These are phyloP conservation scores for Fusarium longipes DNA, from an alignment of 2,329 filamentous ascomycete species.

Conservation along the genomic window DNA sequence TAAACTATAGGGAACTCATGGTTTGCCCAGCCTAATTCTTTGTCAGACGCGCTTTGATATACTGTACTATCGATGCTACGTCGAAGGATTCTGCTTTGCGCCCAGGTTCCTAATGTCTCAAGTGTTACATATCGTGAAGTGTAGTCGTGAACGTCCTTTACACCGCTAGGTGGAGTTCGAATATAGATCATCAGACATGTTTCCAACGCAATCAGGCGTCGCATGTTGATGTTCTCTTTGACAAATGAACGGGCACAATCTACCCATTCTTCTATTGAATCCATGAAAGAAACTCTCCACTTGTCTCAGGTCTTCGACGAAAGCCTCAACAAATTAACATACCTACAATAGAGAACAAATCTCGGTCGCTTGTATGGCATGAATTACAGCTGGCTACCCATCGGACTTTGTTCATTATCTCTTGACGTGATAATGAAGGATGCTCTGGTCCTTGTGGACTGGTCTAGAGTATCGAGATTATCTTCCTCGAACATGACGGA, in stretches of 20 bases:
- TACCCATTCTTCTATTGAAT: background rate
- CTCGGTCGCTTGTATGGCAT: background rate
- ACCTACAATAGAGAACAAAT: background rate
- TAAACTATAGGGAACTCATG: constrained; percentile 4
- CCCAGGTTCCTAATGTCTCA: background rate
- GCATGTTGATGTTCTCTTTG: background rate
- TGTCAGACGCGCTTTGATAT: background rate
- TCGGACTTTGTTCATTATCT: no score
- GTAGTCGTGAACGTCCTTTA: constrained; percentile 5
- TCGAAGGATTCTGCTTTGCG: background rate
- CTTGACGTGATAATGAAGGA: no score
- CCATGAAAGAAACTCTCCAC: background rate
- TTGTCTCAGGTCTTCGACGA: background rate
- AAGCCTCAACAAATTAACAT: background rate
- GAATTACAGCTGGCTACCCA: background rate
- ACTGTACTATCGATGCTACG: background rate
- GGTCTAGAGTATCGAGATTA: background rate
- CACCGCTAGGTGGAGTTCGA: constrained; percentile 28
- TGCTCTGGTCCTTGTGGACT: background rate
- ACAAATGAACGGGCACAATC: no score
- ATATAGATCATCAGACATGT: constrained; percentile 1
- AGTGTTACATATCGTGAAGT: constrained; percentile 14
- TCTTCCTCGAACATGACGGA: no score
- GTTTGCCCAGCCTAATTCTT: background rate
- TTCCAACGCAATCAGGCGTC: background rate